Percentiles rank a stretch among this genome's conserved stretches.
Conservation (phyloP, 2,329 filamentous ascomycete species). For the Tolypocladium sp. region DNA sequence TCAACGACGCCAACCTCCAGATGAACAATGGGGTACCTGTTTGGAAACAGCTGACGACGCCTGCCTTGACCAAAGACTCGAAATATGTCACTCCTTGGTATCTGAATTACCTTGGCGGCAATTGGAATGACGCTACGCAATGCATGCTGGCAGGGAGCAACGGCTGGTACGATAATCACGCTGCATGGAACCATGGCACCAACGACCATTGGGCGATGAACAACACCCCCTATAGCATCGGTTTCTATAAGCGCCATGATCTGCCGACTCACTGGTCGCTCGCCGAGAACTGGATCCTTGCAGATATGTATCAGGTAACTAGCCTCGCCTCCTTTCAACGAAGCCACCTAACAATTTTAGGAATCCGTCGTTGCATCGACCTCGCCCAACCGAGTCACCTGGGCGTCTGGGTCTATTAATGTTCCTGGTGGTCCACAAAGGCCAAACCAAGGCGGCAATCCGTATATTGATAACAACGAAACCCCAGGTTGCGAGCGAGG, state of each 20-base stretch:
- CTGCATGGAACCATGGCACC: slow-evolving; percentile 37
- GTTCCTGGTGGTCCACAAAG: slow-evolving; percentile 33
- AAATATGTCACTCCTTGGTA: slow-evolving; percentile 42
- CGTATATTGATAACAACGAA: slow-evolving; percentile 41
- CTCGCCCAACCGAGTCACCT: slow-evolving; percentile 41
- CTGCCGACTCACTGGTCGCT: slow-evolving; percentile 46
- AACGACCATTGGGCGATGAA: slow-evolving; percentile 45
- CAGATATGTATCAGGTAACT: slow-evolving; percentile 42
- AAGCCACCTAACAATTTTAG: slow-evolving; percentile 2
- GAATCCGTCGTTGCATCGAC: slow-evolving; percentile 42
- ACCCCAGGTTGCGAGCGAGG: slow-evolving; percentile 31
- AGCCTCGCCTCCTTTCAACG: slow-evolving; percentile 22
- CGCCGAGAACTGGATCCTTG: slow-evolving; percentile 44
- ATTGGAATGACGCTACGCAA: slow-evolving; percentile 40
- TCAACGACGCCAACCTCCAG: slow-evolving; percentile 46
- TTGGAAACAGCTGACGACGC: slow-evolving; percentile 36
- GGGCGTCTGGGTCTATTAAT: slow-evolving; percentile 42
- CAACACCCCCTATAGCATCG: slow-evolving; percentile 45
- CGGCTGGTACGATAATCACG: slow-evolving; percentile 41
- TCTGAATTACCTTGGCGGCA: slow-evolving; percentile 43
- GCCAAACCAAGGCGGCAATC: slow-evolving; percentile 29
- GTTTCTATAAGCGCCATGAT: slow-evolving; percentile 39
- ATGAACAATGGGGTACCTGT: slow-evolving; percentile 34
- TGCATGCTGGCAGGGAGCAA: slow-evolving; percentile 44
- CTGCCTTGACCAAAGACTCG: slow-evolving; percentile 26